Conservation (phyloP, 1,284 basidiomycete species). For the Microbotryum scabiosae region DNA sequence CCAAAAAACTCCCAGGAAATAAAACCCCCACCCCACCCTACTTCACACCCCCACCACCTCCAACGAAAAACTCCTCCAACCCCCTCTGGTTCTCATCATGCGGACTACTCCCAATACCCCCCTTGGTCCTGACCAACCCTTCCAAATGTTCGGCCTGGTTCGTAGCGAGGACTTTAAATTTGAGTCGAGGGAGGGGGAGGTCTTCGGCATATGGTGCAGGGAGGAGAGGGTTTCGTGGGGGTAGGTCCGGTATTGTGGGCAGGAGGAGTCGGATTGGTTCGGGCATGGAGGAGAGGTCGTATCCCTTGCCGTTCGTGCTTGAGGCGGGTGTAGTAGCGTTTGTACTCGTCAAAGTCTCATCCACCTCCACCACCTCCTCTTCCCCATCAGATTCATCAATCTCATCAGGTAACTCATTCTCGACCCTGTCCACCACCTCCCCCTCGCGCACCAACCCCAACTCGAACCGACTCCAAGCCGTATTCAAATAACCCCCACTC, state of each 20-base stretch:
- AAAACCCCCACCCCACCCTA: too few species aligned
- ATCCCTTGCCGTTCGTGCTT: too few species aligned
- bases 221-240: constrained; percentile 25
- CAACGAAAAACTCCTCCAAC: constrained; percentile 68
- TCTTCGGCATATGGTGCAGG: constrained; percentile 1
- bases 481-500: constrained; percentile 44
- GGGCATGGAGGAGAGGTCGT: constrained; percentile 28
- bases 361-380: background rate
- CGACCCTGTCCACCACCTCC: background rate
- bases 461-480: constrained; percentile 45
- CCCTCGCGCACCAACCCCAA: constrained; percentile 34
- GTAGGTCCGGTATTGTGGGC: constrained; percentile 34
- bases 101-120: constrained; percentile 62
- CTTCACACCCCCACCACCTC: constrained; percentile 35
- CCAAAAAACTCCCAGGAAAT: too few species aligned
- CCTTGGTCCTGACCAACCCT: constrained; percentile 55
- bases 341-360: background rate
- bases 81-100: constrained; percentile 67
- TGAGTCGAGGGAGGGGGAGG: constrained; percentile 31
- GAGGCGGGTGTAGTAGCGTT: background rate
- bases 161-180: constrained; percentile 36
- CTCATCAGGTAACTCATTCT: background rate
- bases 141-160: constrained; percentile 43
- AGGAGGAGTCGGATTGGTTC: constrained; percentile 14
- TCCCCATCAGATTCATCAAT: background rate